phyloP scores from a whole-genome alignment of 2,329 filamentous ascomycete genomes.

The Cadophora luteo-olivacea region DNA sequence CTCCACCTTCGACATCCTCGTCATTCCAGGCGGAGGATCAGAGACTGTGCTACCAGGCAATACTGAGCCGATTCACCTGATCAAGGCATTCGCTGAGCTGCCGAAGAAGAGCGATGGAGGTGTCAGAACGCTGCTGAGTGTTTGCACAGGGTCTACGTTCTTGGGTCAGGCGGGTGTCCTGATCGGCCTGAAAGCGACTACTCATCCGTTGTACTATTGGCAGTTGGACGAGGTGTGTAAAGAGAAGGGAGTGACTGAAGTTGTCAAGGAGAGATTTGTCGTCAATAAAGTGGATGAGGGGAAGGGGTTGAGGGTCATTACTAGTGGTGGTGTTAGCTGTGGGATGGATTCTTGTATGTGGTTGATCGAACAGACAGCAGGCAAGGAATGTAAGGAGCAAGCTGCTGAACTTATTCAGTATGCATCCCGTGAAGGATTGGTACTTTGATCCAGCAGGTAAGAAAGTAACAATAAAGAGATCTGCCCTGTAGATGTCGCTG shows the following conservation, averaged over 20 bases:
- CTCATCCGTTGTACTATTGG: constrained; percentile 78
- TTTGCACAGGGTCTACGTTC: constrained; percentile 80
- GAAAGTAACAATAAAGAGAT: not conserved
- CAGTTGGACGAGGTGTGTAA: constrained; percentile 53
- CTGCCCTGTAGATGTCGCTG: not conserved
- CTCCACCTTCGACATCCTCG: constrained; percentile 69
- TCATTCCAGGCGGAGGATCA: constrained; percentile 73
- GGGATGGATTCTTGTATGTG: constrained; percentile 84
- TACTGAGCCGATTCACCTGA: constrained; percentile 72
- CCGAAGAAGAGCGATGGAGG: constrained; percentile 77
- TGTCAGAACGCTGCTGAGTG: constrained; percentile 77
- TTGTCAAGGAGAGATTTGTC: constrained; percentile 31
- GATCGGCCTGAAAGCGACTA: constrained; percentile 73
- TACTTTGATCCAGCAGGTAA: constrained; percentile 16
- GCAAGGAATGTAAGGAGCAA: constrained; percentile 74
- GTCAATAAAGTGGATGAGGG: constrained; percentile 29
- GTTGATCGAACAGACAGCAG: constrained; percentile 79
- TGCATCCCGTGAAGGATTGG: constrained; percentile 75
- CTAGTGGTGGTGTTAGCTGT: constrained; percentile 76
- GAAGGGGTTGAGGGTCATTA: constrained; percentile 70
- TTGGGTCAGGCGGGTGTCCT: constrained; percentile 78
- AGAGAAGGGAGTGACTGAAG: constrained; percentile 19
- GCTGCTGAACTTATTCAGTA: constrained; percentile 78
- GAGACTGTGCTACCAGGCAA: constrained; percentile 64
- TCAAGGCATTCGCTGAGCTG: constrained; percentile 76